Evolutionary conservation across 192 early-diverging fungal species (phyloP).

Genomic region (Coemansia sp.): DNA sequence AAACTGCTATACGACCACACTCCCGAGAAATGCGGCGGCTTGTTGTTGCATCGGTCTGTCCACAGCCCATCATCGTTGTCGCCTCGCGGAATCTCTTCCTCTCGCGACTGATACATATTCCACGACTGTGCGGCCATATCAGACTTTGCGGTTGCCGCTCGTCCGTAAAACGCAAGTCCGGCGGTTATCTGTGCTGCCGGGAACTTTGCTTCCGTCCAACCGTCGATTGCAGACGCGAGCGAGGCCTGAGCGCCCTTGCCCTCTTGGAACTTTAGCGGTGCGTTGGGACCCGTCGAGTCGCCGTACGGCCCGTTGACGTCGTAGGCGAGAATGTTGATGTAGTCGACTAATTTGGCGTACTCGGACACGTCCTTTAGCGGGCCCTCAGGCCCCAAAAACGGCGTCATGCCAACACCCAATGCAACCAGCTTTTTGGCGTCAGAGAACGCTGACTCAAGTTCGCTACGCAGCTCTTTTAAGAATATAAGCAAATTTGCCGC

Average conservation of each 20-base stretch:
- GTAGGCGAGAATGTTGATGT: constrained; percentile 70
- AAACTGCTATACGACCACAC: constrained; percentile 63
- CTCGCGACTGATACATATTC: constrained; percentile 39
- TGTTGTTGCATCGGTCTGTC: constrained; percentile 30
- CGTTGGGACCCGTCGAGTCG: constrained; percentile 60
- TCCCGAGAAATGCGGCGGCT: constrained; percentile 36
- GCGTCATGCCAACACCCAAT: constrained; percentile 61
- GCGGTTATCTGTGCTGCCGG: constrained; percentile 58
- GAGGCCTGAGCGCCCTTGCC: constrained; percentile 33
- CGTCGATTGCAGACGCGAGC: constrained; percentile 51
- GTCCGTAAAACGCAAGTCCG: constrained; percentile 66
- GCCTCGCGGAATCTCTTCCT: constrained; percentile 51
- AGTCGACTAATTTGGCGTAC: constrained; percentile 62
- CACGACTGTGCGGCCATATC: constrained; percentile 36
- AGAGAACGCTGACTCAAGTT: constrained; percentile 44
- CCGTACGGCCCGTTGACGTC: constrained; percentile 60
- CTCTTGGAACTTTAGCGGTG: constrained; percentile 53
- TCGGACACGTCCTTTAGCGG: constrained; percentile 57
- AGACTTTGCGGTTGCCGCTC: constrained; percentile 21
- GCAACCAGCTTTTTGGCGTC: constrained; percentile 57
- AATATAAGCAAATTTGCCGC: constrained; percentile 61
- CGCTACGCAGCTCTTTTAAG: constrained; percentile 58
- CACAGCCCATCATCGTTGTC: constrained; percentile 54
- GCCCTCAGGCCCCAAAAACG: constrained; percentile 58
- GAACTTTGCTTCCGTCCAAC: constrained; percentile 60